Percentiles rank a stretch among this genome's conserved stretches.
These are phyloP conservation scores for Penicillium sp. DNA, from an alignment of 2,329 filamentous ascomycete species.

Conservation along the genomic window DNA sequence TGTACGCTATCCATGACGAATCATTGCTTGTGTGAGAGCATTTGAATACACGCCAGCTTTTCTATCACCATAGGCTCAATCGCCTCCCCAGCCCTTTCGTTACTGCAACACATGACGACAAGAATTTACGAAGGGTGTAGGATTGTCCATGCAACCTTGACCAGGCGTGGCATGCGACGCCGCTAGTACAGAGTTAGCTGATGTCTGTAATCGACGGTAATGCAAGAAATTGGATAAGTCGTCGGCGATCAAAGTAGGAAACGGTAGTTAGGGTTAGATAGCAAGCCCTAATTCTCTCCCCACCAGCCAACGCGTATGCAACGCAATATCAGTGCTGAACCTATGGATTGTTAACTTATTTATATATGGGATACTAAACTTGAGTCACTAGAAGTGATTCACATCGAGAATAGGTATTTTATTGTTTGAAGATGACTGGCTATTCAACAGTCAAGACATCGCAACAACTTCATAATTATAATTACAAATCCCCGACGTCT, in stretches of 20 bases:
- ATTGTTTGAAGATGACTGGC: too few species aligned
- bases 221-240: too few species aligned
- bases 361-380: background rate
- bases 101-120: background rate
- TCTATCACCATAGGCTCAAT: background rate
- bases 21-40: background rate
- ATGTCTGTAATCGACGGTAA: too few species aligned
- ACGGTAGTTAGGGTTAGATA: background rate
- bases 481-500: conserved; percentile 12
- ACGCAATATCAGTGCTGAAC: background rate
- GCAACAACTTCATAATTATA: conserved; percentile 16
- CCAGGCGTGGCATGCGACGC: too few species aligned
- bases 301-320: background rate
- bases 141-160: background rate
- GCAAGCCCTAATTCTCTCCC: background rate
- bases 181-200: too few species aligned
- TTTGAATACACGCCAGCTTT: background rate
- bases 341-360: background rate
- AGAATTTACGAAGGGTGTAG: background rate
- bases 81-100: background rate
- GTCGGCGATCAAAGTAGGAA: too few species aligned
- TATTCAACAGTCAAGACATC: conserved; percentile 8
- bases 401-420: too few species aligned
- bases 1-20: background rate
- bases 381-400: too few species aligned